phyloP scores from a whole-genome alignment of 2,329 filamentous ascomycete species.

The Colletotrichum lindemuthianum region DNA sequence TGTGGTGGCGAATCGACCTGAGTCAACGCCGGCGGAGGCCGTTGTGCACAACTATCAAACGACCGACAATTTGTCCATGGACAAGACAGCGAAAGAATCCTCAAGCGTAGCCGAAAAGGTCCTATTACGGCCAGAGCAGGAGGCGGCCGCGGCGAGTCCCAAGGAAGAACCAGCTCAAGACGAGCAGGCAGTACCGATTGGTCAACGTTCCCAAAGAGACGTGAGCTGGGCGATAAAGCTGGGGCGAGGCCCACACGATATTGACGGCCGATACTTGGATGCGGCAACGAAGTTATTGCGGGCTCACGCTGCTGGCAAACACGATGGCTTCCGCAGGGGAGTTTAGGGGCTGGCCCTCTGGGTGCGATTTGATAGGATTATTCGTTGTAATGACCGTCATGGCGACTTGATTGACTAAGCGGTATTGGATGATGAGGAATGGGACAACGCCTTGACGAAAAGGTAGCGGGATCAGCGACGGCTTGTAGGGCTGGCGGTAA shows the following conservation, averaged over 20 bases:
- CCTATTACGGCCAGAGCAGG: not conserved
- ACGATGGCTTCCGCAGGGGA: slow-evolving; percentile 4
- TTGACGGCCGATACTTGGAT: slow-evolving; percentile 20
- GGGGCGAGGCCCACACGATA: too few species aligned
- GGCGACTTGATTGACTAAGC: slow-evolving; percentile 4
- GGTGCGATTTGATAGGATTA: not conserved
- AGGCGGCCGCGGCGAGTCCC: not conserved
- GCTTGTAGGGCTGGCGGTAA: slow-evolving; percentile 9
- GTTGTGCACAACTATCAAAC: not conserved
- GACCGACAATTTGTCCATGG: not conserved
- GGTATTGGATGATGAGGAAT: not conserved
- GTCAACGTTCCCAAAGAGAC: too few species aligned
- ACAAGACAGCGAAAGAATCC: slow-evolving; percentile 2
- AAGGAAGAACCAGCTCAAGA: not conserved
- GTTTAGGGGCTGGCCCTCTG: not conserved
- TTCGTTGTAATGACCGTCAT: slow-evolving; percentile 7
- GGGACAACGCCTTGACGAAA: not conserved
- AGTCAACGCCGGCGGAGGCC: not conserved
- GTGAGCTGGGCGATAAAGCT: too few species aligned
- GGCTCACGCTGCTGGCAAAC: slow-evolving; percentile 18
- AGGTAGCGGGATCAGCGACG: slow-evolving; percentile 14
- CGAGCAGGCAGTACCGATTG: not conserved
- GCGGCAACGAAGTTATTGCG: slow-evolving; percentile 20
- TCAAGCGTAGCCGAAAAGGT: not conserved
- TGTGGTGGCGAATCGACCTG: not conserved